These are phyloP conservation scores for Diaporthe citri DNA, from an alignment of 2,329 filamentous ascomycete genomes.

Conservation along the genomic window DNA sequence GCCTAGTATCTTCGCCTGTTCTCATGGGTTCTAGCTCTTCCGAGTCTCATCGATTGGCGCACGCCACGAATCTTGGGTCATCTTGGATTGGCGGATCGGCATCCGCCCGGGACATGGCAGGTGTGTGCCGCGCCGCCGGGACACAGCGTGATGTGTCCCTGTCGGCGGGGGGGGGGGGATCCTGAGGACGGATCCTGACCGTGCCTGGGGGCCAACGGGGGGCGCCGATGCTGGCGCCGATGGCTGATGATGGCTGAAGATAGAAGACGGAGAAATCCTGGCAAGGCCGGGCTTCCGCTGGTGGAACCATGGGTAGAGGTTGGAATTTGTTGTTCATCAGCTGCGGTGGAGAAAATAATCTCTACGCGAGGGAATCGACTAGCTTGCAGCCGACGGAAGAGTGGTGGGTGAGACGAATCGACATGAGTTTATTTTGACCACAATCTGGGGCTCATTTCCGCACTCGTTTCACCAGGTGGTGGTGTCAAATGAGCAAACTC, in stretches of 20 bases:
- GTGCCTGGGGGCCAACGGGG: not conserved
- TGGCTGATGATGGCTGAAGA: not conserved
- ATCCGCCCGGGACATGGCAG: conserved; percentile 26
- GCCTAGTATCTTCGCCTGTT: conserved; percentile 11
- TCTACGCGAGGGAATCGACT: conserved; percentile 13
- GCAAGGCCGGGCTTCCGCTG: not conserved
- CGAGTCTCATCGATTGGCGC: conserved; percentile 13
- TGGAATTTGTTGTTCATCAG: not conserved
- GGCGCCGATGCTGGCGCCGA: conserved; percentile 1
- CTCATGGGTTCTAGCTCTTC: conserved; percentile 17
- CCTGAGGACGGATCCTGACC: not conserved
- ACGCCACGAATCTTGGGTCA: conserved; percentile 23
- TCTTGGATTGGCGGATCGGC: conserved; percentile 27
- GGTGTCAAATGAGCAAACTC: conserved; percentile 29
- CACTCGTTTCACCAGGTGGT: conserved; percentile 27
- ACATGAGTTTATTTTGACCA: conserved; percentile 29
- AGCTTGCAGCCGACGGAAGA: conserved; percentile 19
- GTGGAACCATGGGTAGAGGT: conserved; percentile 27
- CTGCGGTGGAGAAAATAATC: conserved; percentile 18
- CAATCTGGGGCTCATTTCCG: conserved; percentile 25
- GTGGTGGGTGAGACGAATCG: conserved; percentile 3
- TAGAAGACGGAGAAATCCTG: conserved; percentile 1
- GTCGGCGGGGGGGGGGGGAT: not conserved
- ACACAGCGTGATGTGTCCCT: not conserved
- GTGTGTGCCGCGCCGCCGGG: conserved; percentile 22